These are phyloP conservation scores for Tetrapyrgos nigripes DNA, from an alignment of 1,284 basidiomycete genomes.

Conservation along the genomic window DNA sequence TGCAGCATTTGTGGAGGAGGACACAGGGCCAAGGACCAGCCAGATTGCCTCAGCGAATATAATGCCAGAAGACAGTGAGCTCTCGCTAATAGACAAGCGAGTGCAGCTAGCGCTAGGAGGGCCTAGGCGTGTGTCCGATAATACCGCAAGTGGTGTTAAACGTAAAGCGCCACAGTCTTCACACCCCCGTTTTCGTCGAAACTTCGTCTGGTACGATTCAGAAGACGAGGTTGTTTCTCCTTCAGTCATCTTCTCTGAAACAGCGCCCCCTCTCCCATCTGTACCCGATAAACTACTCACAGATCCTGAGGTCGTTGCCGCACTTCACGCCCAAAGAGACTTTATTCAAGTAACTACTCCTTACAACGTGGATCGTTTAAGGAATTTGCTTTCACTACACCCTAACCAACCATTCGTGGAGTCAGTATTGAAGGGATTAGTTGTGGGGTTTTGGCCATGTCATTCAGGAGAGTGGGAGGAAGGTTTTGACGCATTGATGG, in stretches of 20 bases:
- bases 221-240: conserved; percentile 6
- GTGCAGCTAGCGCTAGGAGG: too few species aligned
- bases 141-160: too few species aligned
- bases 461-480: conserved; percentile 19
- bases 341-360: too few species aligned
- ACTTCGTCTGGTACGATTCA: neutral
- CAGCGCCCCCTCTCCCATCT: conserved; percentile 22
- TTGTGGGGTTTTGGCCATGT: conserved; percentile 34
- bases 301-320: conserved; percentile 3
- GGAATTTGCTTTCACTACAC: conserved; percentile 20
- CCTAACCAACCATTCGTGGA: conserved; percentile 31
- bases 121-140: too few species aligned
- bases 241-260: conserved; percentile 17
- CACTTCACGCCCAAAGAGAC: neutral
- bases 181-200: neutral
- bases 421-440: conserved; percentile 26
- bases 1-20: too few species aligned
- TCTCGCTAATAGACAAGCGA: too few species aligned
- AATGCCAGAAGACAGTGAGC: too few species aligned
- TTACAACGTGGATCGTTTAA: too few species aligned
- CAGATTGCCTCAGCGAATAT: too few species aligned
- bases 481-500: conserved; percentile 3
- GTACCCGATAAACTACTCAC: conserved; percentile 19
- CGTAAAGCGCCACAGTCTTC: too few species aligned
- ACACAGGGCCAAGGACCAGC: too few species aligned